These are phyloP conservation scores for Ampelocalamus luodianensis DNA, from an alignment of 176 grass and related monocot species.

Conservation along the genomic window DNA sequence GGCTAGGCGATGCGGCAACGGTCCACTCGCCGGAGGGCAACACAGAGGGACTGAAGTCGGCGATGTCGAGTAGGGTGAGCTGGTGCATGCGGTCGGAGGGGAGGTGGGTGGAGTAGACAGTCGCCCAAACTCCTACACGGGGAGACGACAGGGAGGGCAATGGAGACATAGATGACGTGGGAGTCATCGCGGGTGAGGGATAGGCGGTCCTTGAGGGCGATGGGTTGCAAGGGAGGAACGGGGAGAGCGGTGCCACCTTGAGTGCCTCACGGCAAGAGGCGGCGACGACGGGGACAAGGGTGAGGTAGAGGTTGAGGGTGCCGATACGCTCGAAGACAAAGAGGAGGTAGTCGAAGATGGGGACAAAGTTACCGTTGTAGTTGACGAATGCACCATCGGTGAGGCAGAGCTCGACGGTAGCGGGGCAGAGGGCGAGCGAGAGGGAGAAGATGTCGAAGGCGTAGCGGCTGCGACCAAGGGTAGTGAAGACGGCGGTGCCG, in stretches of 20 bases:
- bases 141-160: constrained; percentile 34
- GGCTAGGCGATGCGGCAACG: constrained; percentile 59
- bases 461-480: constrained; percentile 84
- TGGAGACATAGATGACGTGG: constrained; percentile 80
- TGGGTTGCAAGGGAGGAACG: constrained; percentile 51
- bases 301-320: constrained; percentile 62
- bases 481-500: constrained; percentile 85
- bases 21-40: constrained; percentile 86
- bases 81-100: constrained; percentile 42
- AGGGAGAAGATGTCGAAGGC: constrained; percentile 83
- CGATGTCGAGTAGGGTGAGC: constrained; percentile 56
- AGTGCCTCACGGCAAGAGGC: constrained; percentile 32
- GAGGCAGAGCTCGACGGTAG: constrained; percentile 56
- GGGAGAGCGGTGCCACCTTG: not conserved
- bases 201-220: constrained; percentile 77
- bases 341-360: constrained; percentile 52
- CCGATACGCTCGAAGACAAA: constrained; percentile 87
- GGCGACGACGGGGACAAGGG: constrained; percentile 5
- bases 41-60: constrained; percentile 80
- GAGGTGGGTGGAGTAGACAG: constrained; percentile 67
- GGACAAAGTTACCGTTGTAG: constrained; percentile 88
- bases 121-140: constrained; percentile 77
- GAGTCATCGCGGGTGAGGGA: constrained; percentile 58
- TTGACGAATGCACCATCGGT: constrained; percentile 85
- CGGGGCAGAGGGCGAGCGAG: constrained; percentile 33